Conservation (phyloP, 345 rosid species). For the Syzygium aqueum region DNA sequence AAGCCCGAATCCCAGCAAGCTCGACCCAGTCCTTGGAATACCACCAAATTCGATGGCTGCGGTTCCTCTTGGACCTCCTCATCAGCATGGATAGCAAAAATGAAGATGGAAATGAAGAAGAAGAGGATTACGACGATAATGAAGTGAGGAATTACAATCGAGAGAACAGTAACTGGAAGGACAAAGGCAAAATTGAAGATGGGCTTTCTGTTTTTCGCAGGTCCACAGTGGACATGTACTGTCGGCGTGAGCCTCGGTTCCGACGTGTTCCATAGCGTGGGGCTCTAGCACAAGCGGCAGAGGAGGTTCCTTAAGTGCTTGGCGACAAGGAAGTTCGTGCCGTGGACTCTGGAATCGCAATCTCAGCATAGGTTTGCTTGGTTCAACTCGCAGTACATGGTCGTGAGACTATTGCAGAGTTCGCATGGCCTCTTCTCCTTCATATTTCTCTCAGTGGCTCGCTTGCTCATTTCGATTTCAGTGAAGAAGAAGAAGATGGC, state of each 20-base stretch:
- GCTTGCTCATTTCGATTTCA: no score
- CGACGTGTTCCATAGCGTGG: slow-evolving; percentile 33
- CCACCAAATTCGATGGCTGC: background rate
- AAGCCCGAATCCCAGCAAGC: background rate
- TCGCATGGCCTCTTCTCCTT: slow-evolving; percentile 26
- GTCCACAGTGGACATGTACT: background rate
- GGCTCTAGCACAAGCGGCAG: slow-evolving; percentile 27
- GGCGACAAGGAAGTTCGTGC: slow-evolving; percentile 51
- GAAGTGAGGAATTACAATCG: background rate
- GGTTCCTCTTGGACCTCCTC: background rate
- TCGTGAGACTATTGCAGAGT: slow-evolving; percentile 3
- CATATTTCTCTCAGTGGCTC: no score
- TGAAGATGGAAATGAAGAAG: background rate
- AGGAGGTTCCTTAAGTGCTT: slow-evolving; percentile 40
- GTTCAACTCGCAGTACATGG: slow-evolving; percentile 36
- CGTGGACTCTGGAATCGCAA: slow-evolving; percentile 32
- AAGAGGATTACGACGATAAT: background rate
- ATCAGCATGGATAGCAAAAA: background rate
- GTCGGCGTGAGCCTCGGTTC: slow-evolving; percentile 29
- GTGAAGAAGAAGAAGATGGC: no score
- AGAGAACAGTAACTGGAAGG: background rate
- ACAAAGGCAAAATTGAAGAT: background rate
- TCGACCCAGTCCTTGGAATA: background rate
- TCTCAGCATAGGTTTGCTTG: slow-evolving; percentile 46
- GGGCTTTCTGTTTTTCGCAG: background rate